Evolutionary conservation across 2,329 filamentous ascomycete species (phyloP), one percentile per base, ranked within the genome.

Genomic region (Sclerotinia glacialis): DNA sequence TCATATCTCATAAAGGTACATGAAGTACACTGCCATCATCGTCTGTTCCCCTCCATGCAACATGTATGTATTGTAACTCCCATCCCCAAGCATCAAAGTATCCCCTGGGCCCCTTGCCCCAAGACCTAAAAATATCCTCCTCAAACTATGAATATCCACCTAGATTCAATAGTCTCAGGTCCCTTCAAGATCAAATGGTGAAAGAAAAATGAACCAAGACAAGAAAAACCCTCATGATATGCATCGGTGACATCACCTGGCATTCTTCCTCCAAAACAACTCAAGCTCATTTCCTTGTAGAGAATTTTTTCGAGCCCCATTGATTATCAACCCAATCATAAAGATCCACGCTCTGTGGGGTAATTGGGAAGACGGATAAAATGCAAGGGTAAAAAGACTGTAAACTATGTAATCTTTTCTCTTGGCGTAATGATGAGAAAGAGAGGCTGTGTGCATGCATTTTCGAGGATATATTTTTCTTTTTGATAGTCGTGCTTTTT

Each of bases 361-460:
- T 49, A 49, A 5, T 49, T 23, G 52, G 21, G 1, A 26, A 14
- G 5, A 18, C 31, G 44, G 58, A 49, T 49, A 49, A 49, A 37
- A 49, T 40, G 58, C 56, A 60, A 60, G 56, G 56, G 37, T 60
- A 34, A 26, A 31, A 37, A 46, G 11, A 46, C 31, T 60, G 42
- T 28, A 31, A 37, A 49, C 58, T 44, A 14, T 49, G 47, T 37
- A 26, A 7, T 59, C 7, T 47, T 37, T 49, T 49, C 7, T 40
- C 58, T 60, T 60, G 58, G 58, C 58, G 18, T 26, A 21, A 21
- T n/a, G 44, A 49, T 60, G 18, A 44, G 58, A n/a, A 49, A 34
- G 16, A n/a, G 58, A 49, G 58, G 58, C 44, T 60, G 31, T 37
- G 58, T 60, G 44, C 44, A 49, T 60, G 58, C 58, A 28, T 60